Evolutionary conservation across 169 alveolate genomes (phyloP), one percentile per base, ranked within the genome.

Genomic region (Plasmodium vinckei): DNA sequence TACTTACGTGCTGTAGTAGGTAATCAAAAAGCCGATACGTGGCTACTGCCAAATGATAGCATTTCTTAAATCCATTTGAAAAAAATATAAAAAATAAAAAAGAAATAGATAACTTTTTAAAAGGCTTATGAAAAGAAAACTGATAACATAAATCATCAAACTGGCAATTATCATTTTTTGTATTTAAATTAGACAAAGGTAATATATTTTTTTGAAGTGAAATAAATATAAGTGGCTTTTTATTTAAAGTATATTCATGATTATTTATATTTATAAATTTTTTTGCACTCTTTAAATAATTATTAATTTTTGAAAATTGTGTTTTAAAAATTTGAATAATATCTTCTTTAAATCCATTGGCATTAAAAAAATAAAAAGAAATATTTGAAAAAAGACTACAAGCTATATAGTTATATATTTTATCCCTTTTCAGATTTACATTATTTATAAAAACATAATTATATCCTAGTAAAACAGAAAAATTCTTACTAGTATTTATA

Each of bases 391-490:
- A 63, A 13, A 77, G 0, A 21, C 71, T 57, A 17, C 88, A 77
- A 10, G 88, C 63, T 47, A 77, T 23, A 54, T 21, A 77, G 27
- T 77, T 77, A 10, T 63, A 15, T 2, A 77, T 15, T 0, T 77
- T 63, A 3, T 19, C n/a, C 21, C 27, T 44, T 1, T 49, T 2
- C n/a, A 77, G 1, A 39, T 56, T 33, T 10, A 47, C 63, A 23
- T 77, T 15, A 59, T 77, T 77, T n/a, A 77, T 77, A 33, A 77
- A 19, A 23, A 64, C 47, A 23, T 47, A 63, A 15, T 77, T 73
- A 77, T 63, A 77, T 2, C 88, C 88, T 64, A 77, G 6, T n/a
- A 77, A 69, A 27, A 42, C 42, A 10, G 88, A 77, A 49, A 77
- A 77, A 57, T 77, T 63, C 49, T 64, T 61, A 9, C 70, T 47